Evolutionary conservation across 257 asterid genomes (phyloP), one percentile per base, ranked within the genome.

Genomic region (Capsicum pubescens): DNA sequence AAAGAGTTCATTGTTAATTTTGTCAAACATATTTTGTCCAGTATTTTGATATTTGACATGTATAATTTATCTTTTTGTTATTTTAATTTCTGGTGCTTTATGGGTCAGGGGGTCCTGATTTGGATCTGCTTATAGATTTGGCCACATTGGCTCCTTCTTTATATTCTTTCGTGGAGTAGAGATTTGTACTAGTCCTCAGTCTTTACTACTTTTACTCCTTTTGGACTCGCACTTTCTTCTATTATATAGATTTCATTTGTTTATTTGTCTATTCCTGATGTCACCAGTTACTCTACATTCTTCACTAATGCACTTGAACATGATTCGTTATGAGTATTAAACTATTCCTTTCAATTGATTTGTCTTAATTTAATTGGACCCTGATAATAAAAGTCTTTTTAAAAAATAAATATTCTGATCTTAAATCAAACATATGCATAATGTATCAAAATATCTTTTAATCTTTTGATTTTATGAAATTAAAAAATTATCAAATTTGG

Each of bases 121-220:
- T 61, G 64, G 84, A 82, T 77, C 61, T 17, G 39, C 14, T 77
- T 57, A 58, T 71, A 58, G 59, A 60, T 84, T 88, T 85, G 70
- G 85, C 89, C 87, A 36, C 85, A 86, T 88, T 86, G 87, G 84
- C 84, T 82, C 81, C 64, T 54, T 77, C 26, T 52, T 66, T 77
- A 81, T 85, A 88, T 88, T 88, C 91, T 88, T 87, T 85, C 46
- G 83, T 71, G 67, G 85, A 42, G 35, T 77, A 36, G 81, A 67
- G 82, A 36, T 60, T 69, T 36, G 68, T 14, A n/a, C 48, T 5
- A 44, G 71, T 61, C 4, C 5, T 39, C 44, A 76, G 83, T 59
- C 52, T 84, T 60, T n/a, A 32, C 52, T 78, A 36, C 80, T 68
- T 44, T 52, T 55, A 48, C 84, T 69, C 84, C 50, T 84, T 78